phyloP scores from a whole-genome alignment of 2,329 filamentous ascomycete genomes.

The Elsinoe fawcettii region DNA sequence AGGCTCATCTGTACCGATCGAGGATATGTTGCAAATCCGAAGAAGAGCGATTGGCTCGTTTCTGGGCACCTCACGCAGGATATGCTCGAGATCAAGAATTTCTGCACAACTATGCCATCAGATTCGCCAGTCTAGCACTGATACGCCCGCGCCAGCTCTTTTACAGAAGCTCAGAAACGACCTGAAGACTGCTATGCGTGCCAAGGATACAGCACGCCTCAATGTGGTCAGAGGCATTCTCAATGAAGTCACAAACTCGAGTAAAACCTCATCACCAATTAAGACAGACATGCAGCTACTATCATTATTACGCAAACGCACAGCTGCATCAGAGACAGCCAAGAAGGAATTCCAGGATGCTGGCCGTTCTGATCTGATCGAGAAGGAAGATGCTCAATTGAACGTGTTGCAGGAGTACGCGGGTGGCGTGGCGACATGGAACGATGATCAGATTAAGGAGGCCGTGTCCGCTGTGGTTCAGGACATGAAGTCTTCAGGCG shows the following conservation, averaged over 20 bases:
- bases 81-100: not conserved
- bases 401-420: slow-evolving; percentile 59
- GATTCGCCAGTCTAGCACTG: slow-evolving; percentile 18
- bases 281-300: slow-evolving; percentile 63
- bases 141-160: slow-evolving; percentile 31
- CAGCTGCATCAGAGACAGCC: slow-evolving; percentile 51
- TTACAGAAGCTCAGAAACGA: slow-evolving; percentile 40
- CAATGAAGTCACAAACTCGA: slow-evolving; percentile 64
- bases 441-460: slow-evolving; percentile 50
- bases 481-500: slow-evolving; percentile 37
- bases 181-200: slow-evolving; percentile 41
- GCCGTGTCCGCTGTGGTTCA: slow-evolving; percentile 48
- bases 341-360: slow-evolving; percentile 56
- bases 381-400: slow-evolving; percentile 62
- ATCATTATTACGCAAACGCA: slow-evolving; percentile 57
- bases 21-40: not conserved
- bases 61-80: not conserved
- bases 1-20: not conserved
- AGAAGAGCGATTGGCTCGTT: not conserved
- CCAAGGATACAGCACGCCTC: slow-evolving; percentile 52
- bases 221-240: slow-evolving; percentile 62
- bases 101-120: not conserved
- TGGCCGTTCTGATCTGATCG: slow-evolving; percentile 59
- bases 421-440: slow-evolving; percentile 50
- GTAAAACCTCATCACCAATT: slow-evolving; percentile 64